Evolutionary conservation across 129 eudicot genomes (phyloP).

Genomic region (Chrysanthemum seticuspe): DNA sequence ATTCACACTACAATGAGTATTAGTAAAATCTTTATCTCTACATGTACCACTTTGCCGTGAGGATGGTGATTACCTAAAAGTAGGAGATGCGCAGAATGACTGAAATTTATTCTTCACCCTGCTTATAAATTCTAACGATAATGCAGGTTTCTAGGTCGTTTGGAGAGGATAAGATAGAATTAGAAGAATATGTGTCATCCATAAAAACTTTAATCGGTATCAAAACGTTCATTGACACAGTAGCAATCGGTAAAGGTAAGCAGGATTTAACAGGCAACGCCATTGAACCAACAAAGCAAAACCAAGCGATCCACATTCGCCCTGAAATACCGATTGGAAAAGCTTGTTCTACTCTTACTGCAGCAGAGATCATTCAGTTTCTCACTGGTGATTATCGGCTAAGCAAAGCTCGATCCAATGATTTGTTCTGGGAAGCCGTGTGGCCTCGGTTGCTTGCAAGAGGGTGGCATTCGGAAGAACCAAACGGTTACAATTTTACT

Average conservation of each 20-base stretch:
- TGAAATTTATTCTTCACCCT: neutral
- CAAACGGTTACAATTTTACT: slow-evolving; percentile 44
- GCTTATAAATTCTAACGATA: neutral
- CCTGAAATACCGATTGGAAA: slow-evolving; percentile 60
- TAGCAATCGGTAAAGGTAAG: slow-evolving; percentile 73
- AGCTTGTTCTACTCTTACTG: slow-evolving; percentile 62
- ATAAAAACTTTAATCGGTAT: slow-evolving; percentile 57
- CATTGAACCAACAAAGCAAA: slow-evolving; percentile 49
- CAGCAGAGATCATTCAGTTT: slow-evolving; percentile 51
- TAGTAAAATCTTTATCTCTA: no score
- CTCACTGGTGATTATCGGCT: slow-evolving; percentile 62
- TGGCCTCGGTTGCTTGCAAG: slow-evolving; percentile 84
- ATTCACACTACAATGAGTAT: neutral
- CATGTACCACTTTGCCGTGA: no score
- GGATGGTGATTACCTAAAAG: neutral
- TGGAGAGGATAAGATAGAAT: slow-evolving; percentile 42
- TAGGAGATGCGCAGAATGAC: neutral
- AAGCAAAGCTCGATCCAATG: slow-evolving; percentile 74
- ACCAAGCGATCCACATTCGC: slow-evolving; percentile 40
- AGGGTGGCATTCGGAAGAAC: slow-evolving; percentile 83
- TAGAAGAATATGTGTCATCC: slow-evolving; percentile 56
- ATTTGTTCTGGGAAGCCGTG: slow-evolving; percentile 87
- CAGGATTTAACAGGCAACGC: slow-evolving; percentile 58
- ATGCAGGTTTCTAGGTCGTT: slow-evolving; percentile 62
- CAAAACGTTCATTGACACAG: slow-evolving; percentile 51